Conservation (phyloP, 345 rosid species). For the sweet orange (Citrus sinensis) region DNA sequence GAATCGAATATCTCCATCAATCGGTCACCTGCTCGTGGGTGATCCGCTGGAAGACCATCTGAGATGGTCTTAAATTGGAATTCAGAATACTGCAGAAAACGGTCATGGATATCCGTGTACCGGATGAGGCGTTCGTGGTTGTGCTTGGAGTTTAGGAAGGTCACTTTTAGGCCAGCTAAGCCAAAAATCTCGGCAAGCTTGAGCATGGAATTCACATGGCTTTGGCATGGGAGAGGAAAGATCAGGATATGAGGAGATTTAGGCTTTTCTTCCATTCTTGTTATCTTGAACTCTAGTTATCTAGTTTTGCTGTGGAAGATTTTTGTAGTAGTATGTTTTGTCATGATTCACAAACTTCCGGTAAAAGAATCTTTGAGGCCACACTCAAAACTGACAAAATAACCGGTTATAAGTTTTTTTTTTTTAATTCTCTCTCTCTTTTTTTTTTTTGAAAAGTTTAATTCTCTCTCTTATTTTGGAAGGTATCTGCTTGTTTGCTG, state of each 20-base stretch:
- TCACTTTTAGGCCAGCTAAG: constrained; percentile 22
- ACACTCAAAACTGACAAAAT: too few relatives aligned
- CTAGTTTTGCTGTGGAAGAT: too few relatives aligned
- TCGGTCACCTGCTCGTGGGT: neutral
- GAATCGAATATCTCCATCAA: neutral
- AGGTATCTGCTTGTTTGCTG: too few relatives aligned
- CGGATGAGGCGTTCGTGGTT: constrained; percentile 21
- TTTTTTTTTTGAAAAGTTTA: too few relatives aligned
- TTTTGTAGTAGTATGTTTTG: too few relatives aligned
- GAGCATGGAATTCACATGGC: constrained; percentile 44
- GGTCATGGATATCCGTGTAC: constrained; percentile 7
- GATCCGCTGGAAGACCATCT: constrained; percentile 26
- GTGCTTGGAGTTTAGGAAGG: constrained; percentile 34
- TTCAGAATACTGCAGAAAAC: constrained; percentile 2
- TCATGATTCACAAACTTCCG: too few relatives aligned
- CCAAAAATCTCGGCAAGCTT: constrained; percentile 37
- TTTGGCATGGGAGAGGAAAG: constrained; percentile 33
- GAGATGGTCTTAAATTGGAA: constrained; percentile 20
- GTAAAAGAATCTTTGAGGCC: too few relatives aligned
- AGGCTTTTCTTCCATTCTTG: neutral
- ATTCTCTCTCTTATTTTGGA: too few relatives aligned
- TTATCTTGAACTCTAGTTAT: too few relatives aligned
- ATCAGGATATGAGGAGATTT: constrained; percentile 30
- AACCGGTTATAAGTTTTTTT: too few relatives aligned
- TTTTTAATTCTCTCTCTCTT: too few relatives aligned